Conservation (phyloP, 2,329 filamentous ascomycete species). For the Alternaria sp. region DNA sequence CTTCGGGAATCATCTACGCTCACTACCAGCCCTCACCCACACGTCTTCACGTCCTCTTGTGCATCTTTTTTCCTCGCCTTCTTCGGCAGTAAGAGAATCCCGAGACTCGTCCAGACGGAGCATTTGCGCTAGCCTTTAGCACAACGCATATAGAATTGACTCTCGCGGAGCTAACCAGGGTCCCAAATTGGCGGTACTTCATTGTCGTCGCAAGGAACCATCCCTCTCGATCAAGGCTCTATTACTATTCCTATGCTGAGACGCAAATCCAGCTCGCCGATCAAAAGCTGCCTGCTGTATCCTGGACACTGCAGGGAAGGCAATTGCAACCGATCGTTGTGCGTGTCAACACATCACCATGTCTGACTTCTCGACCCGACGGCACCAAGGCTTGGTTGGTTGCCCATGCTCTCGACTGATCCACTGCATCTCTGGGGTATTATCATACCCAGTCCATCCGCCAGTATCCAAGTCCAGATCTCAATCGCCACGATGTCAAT, state of each 20-base stretch:
- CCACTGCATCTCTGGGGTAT: neutral
- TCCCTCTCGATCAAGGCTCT: constrained; percentile 1
- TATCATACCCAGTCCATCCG: neutral
- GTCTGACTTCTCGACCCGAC: neutral
- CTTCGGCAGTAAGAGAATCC: neutral
- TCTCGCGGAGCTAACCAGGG: constrained; percentile 14
- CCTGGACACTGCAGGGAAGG: neutral
- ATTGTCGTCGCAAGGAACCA: constrained; percentile 15
- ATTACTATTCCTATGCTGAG: neutral
- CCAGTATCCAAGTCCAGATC: neutral
- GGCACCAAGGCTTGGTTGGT: neutral
- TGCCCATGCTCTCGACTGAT: neutral
- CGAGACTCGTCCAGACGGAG: neutral
- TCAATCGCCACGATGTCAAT: neutral
- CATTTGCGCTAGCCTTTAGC: neutral
- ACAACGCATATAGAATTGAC: constrained; percentile 12
- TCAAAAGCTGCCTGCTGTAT: neutral
- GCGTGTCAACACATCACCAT: neutral
- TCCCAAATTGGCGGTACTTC: constrained; percentile 15
- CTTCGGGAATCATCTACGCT: constrained; percentile 13
- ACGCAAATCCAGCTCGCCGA: neutral
- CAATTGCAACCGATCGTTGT: neutral
- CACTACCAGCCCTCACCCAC: constrained; percentile 5
- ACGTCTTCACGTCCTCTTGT: neutral
- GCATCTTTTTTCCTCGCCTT: neutral